Conservation (phyloP, 108 stramenopile species). For the Skeletonema grethae region DNA sequence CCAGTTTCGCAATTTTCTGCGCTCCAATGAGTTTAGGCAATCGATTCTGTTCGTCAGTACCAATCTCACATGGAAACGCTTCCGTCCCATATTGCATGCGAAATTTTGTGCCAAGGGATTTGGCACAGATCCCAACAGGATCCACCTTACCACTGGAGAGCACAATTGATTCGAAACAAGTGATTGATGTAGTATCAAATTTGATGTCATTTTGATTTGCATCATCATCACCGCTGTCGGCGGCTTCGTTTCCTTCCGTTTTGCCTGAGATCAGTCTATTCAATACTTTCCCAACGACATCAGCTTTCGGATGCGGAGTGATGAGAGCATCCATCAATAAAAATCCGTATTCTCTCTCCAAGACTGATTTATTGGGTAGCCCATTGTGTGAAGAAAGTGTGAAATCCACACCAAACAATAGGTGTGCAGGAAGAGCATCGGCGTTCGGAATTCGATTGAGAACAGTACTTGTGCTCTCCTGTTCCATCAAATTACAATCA, state of each 20-base stretch:
- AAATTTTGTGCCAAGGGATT: slow-evolving; percentile 78
- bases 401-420: slow-evolving; percentile 79
- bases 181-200: slow-evolving; percentile 34
- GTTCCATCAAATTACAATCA: slow-evolving; percentile 25
- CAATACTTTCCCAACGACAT: slow-evolving; percentile 65
- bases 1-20: slow-evolving; percentile 54
- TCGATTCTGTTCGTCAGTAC: slow-evolving; percentile 63
- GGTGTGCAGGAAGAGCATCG: slow-evolving; percentile 55
- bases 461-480: not conserved
- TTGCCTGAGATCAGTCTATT: slow-evolving; percentile 61
- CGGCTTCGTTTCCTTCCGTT: slow-evolving; percentile 31
- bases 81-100: slow-evolving; percentile 60
- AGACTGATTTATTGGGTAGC: slow-evolving; percentile 40
- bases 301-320: slow-evolving; percentile 54
- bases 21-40: slow-evolving; percentile 56
- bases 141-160: slow-evolving; percentile 60
- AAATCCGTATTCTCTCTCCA: slow-evolving; percentile 44
- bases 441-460: slow-evolving; percentile 46
- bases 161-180: slow-evolving; percentile 73
- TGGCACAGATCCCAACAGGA: slow-evolving; percentile 79
- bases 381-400: slow-evolving; percentile 60
- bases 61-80: slow-evolving; percentile 64
- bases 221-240: slow-evolving; percentile 48
- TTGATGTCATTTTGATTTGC: slow-evolving; percentile 10
- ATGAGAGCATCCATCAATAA: slow-evolving; percentile 63